Percentiles rank a stretch among this genome's conserved stretches.
These are phyloP conservation scores for Rugonectria rugulosa DNA, from an alignment of 2,329 filamentous ascomycete species.

Conservation along the genomic window DNA sequence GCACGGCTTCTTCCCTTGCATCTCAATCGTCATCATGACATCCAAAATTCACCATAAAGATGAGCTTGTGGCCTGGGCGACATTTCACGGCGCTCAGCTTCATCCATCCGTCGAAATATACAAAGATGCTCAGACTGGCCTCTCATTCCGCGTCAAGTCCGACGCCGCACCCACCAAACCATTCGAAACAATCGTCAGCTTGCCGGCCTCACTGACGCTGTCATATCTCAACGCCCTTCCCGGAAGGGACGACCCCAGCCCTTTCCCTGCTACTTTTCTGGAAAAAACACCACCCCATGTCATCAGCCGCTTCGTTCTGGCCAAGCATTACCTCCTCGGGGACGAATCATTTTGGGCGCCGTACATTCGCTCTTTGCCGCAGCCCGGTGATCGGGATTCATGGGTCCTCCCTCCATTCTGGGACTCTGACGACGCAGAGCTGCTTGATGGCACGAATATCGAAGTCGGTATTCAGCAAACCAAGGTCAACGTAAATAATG, in stretches of 20 bases:
- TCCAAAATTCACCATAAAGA: too few relatives aligned
- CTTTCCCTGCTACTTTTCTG: conserved; percentile 61
- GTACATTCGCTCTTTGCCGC: conserved; percentile 72
- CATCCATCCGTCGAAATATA: conserved; percentile 62
- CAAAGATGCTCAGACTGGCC: conserved; percentile 57
- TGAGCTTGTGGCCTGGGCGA: conserved; percentile 58
- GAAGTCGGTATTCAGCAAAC: conserved; percentile 59
- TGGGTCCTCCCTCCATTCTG: conserved; percentile 71
- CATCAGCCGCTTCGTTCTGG: conserved; percentile 71
- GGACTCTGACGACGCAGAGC: conserved; percentile 64
- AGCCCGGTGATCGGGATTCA: conserved; percentile 57
- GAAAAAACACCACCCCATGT: conserved; percentile 62
- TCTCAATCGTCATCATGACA: too few relatives aligned
- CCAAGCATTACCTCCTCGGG: conserved; percentile 70
- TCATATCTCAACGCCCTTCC: conserved; percentile 65
- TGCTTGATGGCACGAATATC: conserved; percentile 63
- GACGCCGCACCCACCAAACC: conserved; percentile 39
- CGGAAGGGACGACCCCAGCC: conserved; percentile 20
- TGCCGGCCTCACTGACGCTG: conserved; percentile 61
- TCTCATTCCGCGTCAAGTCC: conserved; percentile 61
- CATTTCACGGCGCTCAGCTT: conserved; percentile 53
- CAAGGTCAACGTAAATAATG: conserved; percentile 52
- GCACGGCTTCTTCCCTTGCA: too few relatives aligned
- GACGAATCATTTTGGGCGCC: conserved; percentile 70
- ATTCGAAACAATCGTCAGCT: conserved; percentile 57